Conservation (phyloP, 306 rosid species). For the Hylodesmum podocarpum region DNA sequence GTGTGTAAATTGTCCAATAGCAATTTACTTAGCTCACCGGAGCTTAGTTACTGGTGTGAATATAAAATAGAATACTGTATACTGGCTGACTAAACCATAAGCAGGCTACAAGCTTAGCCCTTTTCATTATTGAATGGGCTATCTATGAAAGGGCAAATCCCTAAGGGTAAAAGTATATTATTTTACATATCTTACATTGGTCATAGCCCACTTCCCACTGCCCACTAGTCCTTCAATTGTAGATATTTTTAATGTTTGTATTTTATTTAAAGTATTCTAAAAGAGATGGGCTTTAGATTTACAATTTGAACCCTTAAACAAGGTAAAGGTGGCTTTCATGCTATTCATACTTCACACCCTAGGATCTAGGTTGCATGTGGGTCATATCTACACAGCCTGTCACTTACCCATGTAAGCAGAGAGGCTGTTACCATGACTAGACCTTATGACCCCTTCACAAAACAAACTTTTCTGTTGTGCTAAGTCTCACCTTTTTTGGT, state of each 20-base stretch:
- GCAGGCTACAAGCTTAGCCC: not conserved
- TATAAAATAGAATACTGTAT: not conserved
- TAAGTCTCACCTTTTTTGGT: not conserved
- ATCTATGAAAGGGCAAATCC: not conserved
- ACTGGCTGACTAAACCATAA: not conserved
- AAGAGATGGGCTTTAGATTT: conserved; percentile 1
- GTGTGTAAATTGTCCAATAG: conserved; percentile 18
- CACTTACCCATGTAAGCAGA: not conserved
- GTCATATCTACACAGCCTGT: not conserved
- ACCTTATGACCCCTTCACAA: not conserved
- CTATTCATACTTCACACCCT: not conserved
- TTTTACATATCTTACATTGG: not conserved
- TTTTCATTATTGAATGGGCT: not conserved
- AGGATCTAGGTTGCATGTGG: not conserved
- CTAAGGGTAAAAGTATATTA: too few species aligned
- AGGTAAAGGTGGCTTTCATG: not conserved
- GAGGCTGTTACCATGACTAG: not conserved
- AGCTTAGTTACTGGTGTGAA: conserved; percentile 9
- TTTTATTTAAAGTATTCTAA: not conserved
- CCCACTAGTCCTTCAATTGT: not conserved
- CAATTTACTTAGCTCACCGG: not conserved
- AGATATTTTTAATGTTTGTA: not conserved
- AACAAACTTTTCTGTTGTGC: not conserved
- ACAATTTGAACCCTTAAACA: conserved; percentile 16
- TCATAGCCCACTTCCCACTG: not conserved